These are phyloP conservation scores for Colletotrichum cordylinicola DNA, from an alignment of 2,329 filamentous ascomycete species.

Conservation along the genomic window DNA sequence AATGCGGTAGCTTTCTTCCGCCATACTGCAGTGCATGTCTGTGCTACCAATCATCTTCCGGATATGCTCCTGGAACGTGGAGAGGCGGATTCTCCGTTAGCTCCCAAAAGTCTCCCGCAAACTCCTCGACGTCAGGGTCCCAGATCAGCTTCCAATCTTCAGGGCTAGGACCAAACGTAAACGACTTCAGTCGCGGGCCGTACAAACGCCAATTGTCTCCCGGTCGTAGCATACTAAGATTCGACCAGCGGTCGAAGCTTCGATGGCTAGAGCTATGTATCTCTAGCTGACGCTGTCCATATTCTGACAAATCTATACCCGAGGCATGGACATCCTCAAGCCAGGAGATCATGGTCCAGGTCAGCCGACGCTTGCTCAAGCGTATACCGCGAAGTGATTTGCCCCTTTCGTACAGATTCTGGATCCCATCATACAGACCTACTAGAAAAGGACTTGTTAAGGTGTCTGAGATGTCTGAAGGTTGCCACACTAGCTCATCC, in stretches of 20 bases:
- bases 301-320: not conserved
- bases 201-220: not conserved
- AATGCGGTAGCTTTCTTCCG: too few species aligned
- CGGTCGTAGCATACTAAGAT: not conserved
- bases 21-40: not conserved
- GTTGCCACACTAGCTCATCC: not conserved
- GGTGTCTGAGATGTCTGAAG: rapidly evolving
- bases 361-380: not conserved
- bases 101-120: constrained; percentile 3
- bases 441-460: not conserved
- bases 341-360: rapidly evolving
- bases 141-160: not conserved
- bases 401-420: too few species aligned
- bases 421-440: too few species aligned
- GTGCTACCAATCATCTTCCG: not conserved
- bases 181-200: not conserved
- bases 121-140: not conserved
- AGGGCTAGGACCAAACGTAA: not conserved
- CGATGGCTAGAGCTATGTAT: rapidly evolving
- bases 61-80: not conserved
- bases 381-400: not conserved
- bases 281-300: not conserved
- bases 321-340: not conserved
- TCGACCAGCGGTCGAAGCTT: rapidly evolving
- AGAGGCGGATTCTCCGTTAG: not conserved